These are phyloP conservation scores for Xylariaceae sp. DNA, from an alignment of 2,329 filamentous ascomycete species.

Conservation along the genomic window DNA sequence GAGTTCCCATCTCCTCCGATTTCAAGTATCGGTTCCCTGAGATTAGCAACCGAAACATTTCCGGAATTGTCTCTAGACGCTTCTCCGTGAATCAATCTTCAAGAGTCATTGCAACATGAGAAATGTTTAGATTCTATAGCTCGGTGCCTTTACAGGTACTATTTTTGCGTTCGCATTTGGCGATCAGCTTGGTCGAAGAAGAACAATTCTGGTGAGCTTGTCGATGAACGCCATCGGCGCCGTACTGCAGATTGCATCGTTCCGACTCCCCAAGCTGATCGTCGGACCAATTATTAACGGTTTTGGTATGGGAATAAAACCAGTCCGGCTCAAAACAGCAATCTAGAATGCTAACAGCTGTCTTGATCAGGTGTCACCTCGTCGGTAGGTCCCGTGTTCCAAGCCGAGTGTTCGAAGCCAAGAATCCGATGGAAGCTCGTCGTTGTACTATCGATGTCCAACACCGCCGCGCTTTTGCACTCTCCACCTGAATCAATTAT, in stretches of 20 bases:
- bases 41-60: too few species aligned
- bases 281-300: conserved; percentile 28
- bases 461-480: conserved; percentile 36
- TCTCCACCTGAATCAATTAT: conserved; percentile 47
- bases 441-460: conserved; percentile 32
- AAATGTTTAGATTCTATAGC: too few species aligned
- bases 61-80: too few species aligned
- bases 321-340: conserved; percentile 27
- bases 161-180: conserved; percentile 58
- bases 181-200: conserved; percentile 63
- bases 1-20: too few species aligned
- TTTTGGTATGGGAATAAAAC: conserved; percentile 28
- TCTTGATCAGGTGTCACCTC: too few species aligned
- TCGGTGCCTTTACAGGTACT: conserved; percentile 67
- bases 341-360: too few species aligned
- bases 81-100: too few species aligned
- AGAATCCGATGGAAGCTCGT: conserved; percentile 24
- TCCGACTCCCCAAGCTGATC: conserved; percentile 27
- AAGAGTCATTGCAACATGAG: too few species aligned
- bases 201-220: conserved; percentile 59
- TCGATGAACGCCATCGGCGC: conserved; percentile 61
- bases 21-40: too few species aligned
- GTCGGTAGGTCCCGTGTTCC: too few species aligned
- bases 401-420: conserved; percentile 26
- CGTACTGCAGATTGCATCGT: conserved; percentile 45